phyloP scores from a whole-genome alignment of 345 rosid species.

The Carallia brachiata region DNA sequence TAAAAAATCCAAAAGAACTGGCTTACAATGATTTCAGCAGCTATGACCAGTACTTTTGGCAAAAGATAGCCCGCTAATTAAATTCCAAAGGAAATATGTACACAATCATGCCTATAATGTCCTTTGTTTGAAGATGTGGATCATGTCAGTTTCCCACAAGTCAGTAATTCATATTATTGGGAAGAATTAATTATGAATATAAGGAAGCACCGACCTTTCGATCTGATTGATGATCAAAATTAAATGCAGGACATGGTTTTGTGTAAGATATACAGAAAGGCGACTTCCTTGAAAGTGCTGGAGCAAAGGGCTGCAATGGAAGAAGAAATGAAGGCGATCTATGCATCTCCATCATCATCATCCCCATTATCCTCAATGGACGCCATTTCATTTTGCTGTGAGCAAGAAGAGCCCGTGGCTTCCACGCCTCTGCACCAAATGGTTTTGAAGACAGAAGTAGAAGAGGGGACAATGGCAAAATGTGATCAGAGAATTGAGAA shows the following conservation, averaged over 20 bases:
- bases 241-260: constrained; percentile 27
- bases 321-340: constrained; percentile 26
- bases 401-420: constrained; percentile 37
- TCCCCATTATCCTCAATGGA: constrained; percentile 46
- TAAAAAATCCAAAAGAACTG: no score
- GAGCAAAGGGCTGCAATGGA: constrained; percentile 33
- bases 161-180: neutral
- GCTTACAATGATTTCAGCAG: no score
- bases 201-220: neutral
- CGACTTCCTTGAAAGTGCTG: constrained; percentile 34
- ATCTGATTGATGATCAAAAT: neutral
- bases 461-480: constrained; percentile 13
- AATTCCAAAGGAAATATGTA: no score
- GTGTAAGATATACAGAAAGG: constrained; percentile 36
- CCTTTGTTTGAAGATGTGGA: no score
- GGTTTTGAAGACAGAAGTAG: constrained; percentile 41
- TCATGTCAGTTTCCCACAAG: neutral
- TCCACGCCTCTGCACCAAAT: constrained; percentile 18
- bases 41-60: no score
- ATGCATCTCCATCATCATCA: constrained; percentile 39
- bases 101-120: no score
- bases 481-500: constrained; percentile 2
- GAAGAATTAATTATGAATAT: neutral
- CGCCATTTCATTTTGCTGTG: constrained; percentile 34
- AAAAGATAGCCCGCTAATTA: no score